phyloP scores from a whole-genome alignment of 306 rosid species.

The Phaseolus lunatus region DNA sequence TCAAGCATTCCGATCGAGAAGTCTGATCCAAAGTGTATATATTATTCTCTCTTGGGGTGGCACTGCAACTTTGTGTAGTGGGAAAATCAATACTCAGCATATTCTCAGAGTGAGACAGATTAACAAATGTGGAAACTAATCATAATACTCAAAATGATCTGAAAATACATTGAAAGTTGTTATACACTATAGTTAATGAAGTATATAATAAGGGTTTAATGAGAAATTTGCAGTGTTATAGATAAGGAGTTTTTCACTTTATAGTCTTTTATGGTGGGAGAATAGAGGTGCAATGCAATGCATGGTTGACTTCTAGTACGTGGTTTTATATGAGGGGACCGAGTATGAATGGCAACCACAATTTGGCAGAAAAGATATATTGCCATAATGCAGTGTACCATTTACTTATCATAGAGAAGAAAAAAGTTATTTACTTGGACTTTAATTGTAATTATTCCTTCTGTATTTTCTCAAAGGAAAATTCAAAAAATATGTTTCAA shows the following conservation, averaged over 20 bases:
- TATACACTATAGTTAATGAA: too few relatives aligned
- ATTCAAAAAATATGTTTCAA: neutral
- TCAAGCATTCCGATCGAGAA: slow-evolving; percentile 9
- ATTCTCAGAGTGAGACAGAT: neutral
- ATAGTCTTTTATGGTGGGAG: too few relatives aligned
- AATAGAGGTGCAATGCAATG: neutral
- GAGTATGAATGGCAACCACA: neutral
- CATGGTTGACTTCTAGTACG: slow-evolving; percentile 2
- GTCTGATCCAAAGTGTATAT: slow-evolving; percentile 1
- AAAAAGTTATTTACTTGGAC: neutral
- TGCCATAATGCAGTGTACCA: neutral
- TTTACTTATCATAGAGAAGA: neutral
- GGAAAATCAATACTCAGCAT: neutral
- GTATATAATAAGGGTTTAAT: too few relatives aligned
- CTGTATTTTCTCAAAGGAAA: neutral
- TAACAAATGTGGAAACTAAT: neutral
- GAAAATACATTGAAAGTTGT: neutral
- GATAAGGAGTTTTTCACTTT: neutral
- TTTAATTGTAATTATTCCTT: neutral
- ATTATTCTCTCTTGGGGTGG: neutral
- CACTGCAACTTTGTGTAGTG: neutral
- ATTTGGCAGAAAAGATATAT: neutral
- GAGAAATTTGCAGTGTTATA: neutral
- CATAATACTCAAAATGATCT: too few relatives aligned
- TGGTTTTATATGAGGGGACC: slow-evolving; percentile 14